Percentiles rank a stretch among this genome's conserved stretches.
phyloP scores from a whole-genome alignment of 164 flowering plant species.

The Vitis riparia region DNA sequence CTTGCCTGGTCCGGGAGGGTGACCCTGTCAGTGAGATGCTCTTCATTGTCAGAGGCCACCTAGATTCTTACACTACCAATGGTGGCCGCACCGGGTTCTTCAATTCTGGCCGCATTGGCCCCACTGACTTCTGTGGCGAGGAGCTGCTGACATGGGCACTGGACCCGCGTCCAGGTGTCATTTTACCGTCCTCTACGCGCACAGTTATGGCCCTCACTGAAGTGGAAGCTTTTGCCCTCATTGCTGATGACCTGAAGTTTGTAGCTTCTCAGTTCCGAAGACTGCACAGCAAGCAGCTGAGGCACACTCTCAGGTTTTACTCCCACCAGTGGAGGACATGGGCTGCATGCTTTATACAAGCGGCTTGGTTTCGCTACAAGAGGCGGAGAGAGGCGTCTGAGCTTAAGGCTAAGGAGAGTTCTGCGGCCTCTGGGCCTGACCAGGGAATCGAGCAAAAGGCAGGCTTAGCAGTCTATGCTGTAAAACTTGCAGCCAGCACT shows the following conservation, averaged over 20 bases:
- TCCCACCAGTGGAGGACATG: constrained; percentile 68
- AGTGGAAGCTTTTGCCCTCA: constrained; percentile 57
- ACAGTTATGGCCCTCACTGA: constrained; percentile 49
- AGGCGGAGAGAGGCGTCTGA: constrained; percentile 30
- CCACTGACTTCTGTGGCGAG: constrained; percentile 67
- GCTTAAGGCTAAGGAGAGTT: constrained; percentile 21
- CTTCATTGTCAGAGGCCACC: constrained; percentile 50
- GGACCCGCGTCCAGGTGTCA: constrained; percentile 33
- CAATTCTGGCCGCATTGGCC: constrained; percentile 37
- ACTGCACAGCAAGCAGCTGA: constrained; percentile 42
- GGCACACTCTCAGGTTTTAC: constrained; percentile 44
- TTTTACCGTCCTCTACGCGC: constrained; percentile 55
- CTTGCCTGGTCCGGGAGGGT: constrained; percentile 51
- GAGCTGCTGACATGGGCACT: constrained; percentile 64
- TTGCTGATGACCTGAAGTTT: constrained; percentile 49
- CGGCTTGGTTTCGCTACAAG: constrained; percentile 53
- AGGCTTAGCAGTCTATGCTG: constrained; percentile 7
- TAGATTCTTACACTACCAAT: constrained; percentile 50
- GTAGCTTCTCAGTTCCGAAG: constrained; percentile 52
- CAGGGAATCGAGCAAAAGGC: background rate
- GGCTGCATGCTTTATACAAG: constrained; percentile 68
- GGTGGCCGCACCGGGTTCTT: constrained; percentile 62
- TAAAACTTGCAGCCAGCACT: constrained; percentile 16
- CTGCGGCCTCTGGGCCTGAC: background rate
- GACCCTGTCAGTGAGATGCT: constrained; percentile 60